Conservation (phyloP, 2,329 filamentous ascomycete genomes). For the Cladophialophora bantiana region DNA sequence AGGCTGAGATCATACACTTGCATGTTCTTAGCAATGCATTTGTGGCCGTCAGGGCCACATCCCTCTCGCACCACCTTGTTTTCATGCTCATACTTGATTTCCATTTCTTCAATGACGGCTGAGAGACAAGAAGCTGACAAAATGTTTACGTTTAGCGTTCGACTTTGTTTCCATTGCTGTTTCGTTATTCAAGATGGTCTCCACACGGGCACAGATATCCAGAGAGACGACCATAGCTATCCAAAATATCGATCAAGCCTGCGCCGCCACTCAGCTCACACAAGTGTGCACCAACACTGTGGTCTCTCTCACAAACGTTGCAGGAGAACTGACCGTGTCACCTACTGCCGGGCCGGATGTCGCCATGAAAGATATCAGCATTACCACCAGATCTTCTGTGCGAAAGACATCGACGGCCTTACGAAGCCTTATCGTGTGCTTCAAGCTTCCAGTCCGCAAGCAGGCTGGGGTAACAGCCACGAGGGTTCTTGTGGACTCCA, state of each 20-base stretch:
- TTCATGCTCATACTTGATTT: neutral
- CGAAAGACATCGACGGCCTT: neutral
- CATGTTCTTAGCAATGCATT: neutral
- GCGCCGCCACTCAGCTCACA: neutral
- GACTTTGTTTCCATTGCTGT: neutral
- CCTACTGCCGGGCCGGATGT: neutral
- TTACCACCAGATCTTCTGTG: neutral
- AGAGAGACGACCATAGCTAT: neutral
- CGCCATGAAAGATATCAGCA: neutral
- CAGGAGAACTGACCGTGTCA: neutral
- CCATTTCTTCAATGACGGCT: neutral
- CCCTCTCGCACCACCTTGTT: no score
- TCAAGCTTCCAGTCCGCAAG: neutral
- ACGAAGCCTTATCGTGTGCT: neutral
- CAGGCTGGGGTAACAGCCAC: neutral
- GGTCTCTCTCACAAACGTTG: neutral
- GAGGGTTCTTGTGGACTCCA: neutral
- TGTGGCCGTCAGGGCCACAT: no score
- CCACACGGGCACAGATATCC: slow-evolving; percentile 11
- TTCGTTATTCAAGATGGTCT: slow-evolving; percentile 21
- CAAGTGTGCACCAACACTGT: neutral
- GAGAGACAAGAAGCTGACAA: neutral
- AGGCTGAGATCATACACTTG: neutral
- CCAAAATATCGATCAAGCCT: slow-evolving; percentile 17
- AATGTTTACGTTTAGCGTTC: slow-evolving; percentile 1